Conservation (phyloP, 176 grass and related monocot species). For the Aegilops bicornis region DNA sequence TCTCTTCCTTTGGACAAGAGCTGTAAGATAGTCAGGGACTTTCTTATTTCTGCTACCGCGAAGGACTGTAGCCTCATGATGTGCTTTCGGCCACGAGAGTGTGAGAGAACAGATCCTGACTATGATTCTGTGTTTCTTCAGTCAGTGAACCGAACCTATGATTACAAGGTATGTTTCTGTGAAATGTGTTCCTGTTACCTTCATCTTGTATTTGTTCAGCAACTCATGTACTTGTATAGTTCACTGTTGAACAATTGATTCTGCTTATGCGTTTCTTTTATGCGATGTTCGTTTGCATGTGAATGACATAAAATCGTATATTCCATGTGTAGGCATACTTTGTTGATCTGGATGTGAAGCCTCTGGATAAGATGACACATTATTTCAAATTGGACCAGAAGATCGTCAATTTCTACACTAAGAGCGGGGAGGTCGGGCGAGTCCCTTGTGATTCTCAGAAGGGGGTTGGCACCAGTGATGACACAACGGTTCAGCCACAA, state of each 20-base stretch:
- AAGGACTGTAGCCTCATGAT: constrained; percentile 98
- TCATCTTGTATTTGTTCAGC: neutral
- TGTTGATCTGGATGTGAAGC: constrained; percentile 89
- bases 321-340: constrained; percentile 57
- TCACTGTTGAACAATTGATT: neutral
- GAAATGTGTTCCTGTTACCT: neutral
- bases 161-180: constrained; percentile 76
- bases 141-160: constrained; percentile 62
- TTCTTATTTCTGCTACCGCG: constrained; percentile 72
- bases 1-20: constrained; percentile 61
- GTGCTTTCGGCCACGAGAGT: constrained; percentile 59
- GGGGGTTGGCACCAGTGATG: neutral
- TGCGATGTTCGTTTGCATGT: neutral
- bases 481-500: neutral
- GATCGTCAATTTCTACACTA: constrained; percentile 75
- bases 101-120: constrained; percentile 28
- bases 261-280: neutral
- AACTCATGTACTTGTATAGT: neutral
- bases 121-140: constrained; percentile 68
- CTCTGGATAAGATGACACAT: constrained; percentile 70
- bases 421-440: constrained; percentile 13
- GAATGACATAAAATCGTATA: neutral
- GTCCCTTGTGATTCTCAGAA: neutral
- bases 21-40: constrained; percentile 71
- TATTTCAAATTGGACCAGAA: constrained; percentile 75